Evolutionary conservation across 345 rosid species (phyloP).

Genomic region (Leavenworthia alabamica): DNA sequence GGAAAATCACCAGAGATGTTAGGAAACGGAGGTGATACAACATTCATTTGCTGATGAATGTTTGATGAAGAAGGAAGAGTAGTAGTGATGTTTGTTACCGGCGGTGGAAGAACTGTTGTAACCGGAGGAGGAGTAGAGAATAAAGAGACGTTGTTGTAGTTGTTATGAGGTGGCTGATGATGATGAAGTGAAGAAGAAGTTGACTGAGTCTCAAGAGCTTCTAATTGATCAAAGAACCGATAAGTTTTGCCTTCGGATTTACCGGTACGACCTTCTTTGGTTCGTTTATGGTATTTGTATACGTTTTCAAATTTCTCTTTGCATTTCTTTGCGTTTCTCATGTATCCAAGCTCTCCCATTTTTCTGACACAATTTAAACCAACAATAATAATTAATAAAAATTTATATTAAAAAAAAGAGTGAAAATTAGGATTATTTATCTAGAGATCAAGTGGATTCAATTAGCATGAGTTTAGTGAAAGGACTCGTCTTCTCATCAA

Average conservation of each 20-base stretch:
- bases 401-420: not conserved
- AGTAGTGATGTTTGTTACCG: slow-evolving; percentile 12
- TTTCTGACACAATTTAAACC: slow-evolving; percentile 37
- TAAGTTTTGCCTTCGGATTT: slow-evolving; percentile 67
- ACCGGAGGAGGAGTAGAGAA: slow-evolving; percentile 33
- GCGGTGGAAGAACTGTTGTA: slow-evolving; percentile 35
- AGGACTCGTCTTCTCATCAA: slow-evolving; percentile 11
- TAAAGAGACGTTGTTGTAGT: not conserved
- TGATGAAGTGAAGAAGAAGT: slow-evolving; percentile 16
- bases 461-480: slow-evolving; percentile 25
- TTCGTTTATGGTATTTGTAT: slow-evolving; percentile 81
- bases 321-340: slow-evolving; percentile 79
- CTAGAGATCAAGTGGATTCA: slow-evolving; percentile 10
- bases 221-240: slow-evolving; percentile 73
- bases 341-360: slow-evolving; percentile 64
- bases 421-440: not conserved
- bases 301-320: slow-evolving; percentile 94
- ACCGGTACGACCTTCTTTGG: slow-evolving; percentile 72
- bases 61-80: slow-evolving; percentile 24
- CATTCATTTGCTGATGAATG: slow-evolving; percentile 14
- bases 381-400: not conserved
- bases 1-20: slow-evolving; percentile 36
- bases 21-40: slow-evolving; percentile 30
- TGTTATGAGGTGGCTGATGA: slow-evolving; percentile 15
- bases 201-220: slow-evolving; percentile 51